A percentile compares a stretch with the other conserved stretches of the same genome.
Evolutionary conservation across 345 rosid genomes (phyloP).

Genomic region (Xanthoceras sorbifolium): DNA sequence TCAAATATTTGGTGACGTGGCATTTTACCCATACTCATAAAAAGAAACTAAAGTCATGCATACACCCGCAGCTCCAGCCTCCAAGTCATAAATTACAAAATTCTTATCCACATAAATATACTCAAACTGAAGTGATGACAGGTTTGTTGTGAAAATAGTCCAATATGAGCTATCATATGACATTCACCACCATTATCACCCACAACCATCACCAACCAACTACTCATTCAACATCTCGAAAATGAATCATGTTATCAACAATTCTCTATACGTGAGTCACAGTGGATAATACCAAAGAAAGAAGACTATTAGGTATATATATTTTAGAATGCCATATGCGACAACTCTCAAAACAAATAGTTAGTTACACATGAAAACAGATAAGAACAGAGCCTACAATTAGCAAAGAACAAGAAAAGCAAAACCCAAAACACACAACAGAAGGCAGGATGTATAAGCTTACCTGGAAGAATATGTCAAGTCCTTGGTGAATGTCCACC

Average conservation of each 20-base stretch:
- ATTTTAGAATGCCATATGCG: background rate
- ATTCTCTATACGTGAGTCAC: background rate
- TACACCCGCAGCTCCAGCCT: background rate
- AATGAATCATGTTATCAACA: background rate
- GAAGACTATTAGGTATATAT: background rate
- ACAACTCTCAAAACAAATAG: background rate
- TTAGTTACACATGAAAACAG: background rate
- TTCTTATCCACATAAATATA: background rate
- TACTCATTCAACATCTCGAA: background rate
- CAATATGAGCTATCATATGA: background rate
- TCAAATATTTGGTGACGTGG: background rate
- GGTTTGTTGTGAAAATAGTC: background rate
- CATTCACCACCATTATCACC: background rate
- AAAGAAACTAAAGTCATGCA: background rate
- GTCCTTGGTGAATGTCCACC: slow-evolving; percentile 47
- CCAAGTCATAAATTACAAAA: background rate
- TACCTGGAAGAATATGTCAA: slow-evolving; percentile 35
- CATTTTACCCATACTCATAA: slow-evolving; percentile 1
- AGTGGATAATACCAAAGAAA: background rate
- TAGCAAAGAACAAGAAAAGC: background rate
- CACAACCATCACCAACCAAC: background rate
- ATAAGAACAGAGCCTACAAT: background rate
- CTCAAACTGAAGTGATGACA: background rate
- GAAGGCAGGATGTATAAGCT: background rate
- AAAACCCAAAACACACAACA: background rate